Evolutionary conservation across 768 basidiomycete species (phyloP).

Genomic region (Tulasnella sp.): DNA sequence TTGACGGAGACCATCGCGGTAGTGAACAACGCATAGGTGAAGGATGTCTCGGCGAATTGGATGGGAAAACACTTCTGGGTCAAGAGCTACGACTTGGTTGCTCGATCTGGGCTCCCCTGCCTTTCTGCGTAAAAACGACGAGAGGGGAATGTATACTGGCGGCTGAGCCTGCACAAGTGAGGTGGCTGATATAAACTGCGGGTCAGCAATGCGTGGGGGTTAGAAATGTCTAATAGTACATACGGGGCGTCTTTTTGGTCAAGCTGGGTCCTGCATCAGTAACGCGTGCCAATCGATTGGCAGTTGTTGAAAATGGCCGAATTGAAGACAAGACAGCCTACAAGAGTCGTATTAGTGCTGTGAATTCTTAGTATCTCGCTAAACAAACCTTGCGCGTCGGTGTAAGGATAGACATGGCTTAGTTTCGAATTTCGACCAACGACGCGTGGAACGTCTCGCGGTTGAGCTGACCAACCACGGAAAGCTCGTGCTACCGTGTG

Average conservation of each 20-base stretch:
- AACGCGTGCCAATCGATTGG: background rate
- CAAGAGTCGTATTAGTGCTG: background rate
- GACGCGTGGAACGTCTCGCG: background rate
- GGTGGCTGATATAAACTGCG: background rate
- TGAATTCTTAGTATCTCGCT: background rate
- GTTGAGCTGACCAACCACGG: background rate
- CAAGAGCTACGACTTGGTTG: slow-evolving; percentile 31
- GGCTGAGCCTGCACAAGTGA: background rate
- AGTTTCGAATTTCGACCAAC: background rate
- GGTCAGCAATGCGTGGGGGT: background rate
- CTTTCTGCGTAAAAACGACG: slow-evolving; percentile 21
- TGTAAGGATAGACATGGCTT: background rate
- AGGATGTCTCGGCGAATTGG: slow-evolving; percentile 88
- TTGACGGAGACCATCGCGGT: slow-evolving; percentile 82
- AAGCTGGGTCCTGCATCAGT: background rate
- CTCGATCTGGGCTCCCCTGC: slow-evolving; percentile 2
- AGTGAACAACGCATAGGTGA: slow-evolving; percentile 82
- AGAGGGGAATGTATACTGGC: slow-evolving; percentile 23
- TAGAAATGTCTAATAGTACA: background rate
- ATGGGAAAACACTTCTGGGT: slow-evolving; percentile 63
- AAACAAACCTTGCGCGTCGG: background rate
- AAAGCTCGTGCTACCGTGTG: background rate
- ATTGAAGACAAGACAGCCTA: background rate
- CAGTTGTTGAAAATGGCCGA: background rate
- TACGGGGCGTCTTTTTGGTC: background rate